phyloP scores from a whole-genome alignment of 768 basidiomycete genomes.

The Lyophyllum shimeji region DNA sequence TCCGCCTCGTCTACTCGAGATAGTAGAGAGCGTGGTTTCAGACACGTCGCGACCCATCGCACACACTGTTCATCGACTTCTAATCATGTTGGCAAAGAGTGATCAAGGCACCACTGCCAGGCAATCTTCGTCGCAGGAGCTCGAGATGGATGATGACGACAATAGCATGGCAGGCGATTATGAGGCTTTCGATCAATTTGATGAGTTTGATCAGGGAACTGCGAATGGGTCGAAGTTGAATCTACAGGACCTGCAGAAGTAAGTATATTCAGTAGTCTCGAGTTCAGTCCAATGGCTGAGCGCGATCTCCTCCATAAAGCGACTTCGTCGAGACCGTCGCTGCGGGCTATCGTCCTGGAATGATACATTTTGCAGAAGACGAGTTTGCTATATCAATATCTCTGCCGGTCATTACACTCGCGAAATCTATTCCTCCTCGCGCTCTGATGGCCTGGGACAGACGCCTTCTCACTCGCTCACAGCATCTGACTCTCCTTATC shows the following conservation, averaged over 20 bases:
- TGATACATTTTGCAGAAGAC: slow-evolving; percentile 48
- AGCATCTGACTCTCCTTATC: slow-evolving; percentile 65
- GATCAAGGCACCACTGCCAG: slow-evolving; percentile 2
- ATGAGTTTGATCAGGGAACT: slow-evolving; percentile 12
- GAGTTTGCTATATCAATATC: slow-evolving; percentile 59
- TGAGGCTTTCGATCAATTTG: slow-evolving; percentile 35
- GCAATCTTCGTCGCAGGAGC: slow-evolving; percentile 14
- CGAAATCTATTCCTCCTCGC: slow-evolving; percentile 55
- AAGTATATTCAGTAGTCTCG: slow-evolving; percentile 8
- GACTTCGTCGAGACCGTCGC: slow-evolving; percentile 63
- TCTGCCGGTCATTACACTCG: slow-evolving; percentile 50
- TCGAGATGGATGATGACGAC: slow-evolving; percentile 34
- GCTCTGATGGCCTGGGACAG: slow-evolving; percentile 77
- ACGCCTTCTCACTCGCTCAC: slow-evolving; percentile 53
- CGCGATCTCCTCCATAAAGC: slow-evolving; percentile 30
- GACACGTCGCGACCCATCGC: slow-evolving; percentile 41
- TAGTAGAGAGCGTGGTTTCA: slow-evolving; percentile 45
- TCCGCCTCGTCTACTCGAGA: slow-evolving; percentile 35
- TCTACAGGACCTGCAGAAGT: slow-evolving; percentile 31
- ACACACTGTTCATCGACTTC: slow-evolving; percentile 43
- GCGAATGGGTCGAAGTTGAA: slow-evolving; percentile 21
- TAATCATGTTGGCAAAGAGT: slow-evolving; percentile 29
- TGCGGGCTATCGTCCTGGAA: slow-evolving; percentile 58
- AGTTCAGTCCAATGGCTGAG: not conserved
- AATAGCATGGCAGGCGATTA: slow-evolving; percentile 35